These are phyloP conservation scores for Cornus florida DNA, from an alignment of 148 eudicot genomes.

Conservation along the genomic window DNA sequence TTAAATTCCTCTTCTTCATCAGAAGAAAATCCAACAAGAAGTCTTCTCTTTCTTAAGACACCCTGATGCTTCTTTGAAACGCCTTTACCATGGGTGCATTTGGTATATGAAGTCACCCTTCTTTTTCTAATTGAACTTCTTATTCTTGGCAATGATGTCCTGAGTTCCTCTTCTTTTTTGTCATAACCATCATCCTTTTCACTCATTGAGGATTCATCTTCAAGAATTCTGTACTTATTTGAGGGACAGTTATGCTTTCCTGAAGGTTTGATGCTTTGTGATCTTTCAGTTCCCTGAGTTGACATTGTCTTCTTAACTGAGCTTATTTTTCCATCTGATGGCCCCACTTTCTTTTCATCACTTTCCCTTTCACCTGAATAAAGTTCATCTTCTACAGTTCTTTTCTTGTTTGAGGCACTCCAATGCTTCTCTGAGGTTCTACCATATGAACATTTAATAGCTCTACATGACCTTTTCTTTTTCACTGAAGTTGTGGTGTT, in stretches of 20 bases:
- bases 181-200: conserved; percentile 17
- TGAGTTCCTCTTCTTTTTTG: not conserved
- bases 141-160: not conserved
- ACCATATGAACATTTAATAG: conserved; percentile 4
- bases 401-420: conserved; percentile 9
- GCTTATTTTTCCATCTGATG: not conserved
- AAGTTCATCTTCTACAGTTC: not conserved
- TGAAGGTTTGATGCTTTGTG: conserved; percentile 10
- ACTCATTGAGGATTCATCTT: not conserved
- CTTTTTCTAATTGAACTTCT: conserved; percentile 7
- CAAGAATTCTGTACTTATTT: conserved; percentile 9
- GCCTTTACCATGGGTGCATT: conserved; percentile 10
- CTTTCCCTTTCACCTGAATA: conserved; percentile 12
- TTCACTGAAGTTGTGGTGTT: conserved; percentile 6
- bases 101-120: conserved; percentile 5
- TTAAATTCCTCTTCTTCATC: conserved; percentile 11
- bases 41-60: conserved; percentile 11
- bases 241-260: conserved; percentile 10
- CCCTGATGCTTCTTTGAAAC: not conserved
- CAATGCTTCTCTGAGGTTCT: conserved; percentile 2
- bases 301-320: conserved; percentile 8
- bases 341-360: conserved; percentile 9
- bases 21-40: not conserved
- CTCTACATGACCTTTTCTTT: conserved; percentile 6
- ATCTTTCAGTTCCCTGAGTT: conserved; percentile 6